These are phyloP conservation scores for Podospora pseudocomata DNA, from an alignment of 495 filamentous ascomycete genomes.

Conservation along the genomic window DNA sequence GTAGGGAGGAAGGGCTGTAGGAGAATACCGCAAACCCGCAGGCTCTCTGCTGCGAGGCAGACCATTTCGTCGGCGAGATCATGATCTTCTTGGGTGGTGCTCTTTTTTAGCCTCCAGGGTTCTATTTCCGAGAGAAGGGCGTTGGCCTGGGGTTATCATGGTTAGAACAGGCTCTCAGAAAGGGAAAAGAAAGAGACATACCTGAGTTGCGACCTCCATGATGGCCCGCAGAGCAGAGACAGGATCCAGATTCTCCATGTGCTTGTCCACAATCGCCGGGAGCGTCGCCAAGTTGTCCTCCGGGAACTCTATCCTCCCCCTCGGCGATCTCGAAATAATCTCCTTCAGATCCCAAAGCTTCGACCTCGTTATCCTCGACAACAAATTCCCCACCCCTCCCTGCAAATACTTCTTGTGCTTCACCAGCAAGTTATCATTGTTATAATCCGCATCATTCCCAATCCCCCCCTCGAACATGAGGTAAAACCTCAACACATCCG, in stretches of 20 bases:
- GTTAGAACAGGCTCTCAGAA: background rate
- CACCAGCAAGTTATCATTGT: conserved; percentile 67
- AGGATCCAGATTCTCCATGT: conserved; percentile 65
- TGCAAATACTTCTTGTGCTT: conserved; percentile 77
- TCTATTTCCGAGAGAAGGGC: conserved; percentile 51
- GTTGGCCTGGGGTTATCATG: conserved; percentile 55
- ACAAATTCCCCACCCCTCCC: conserved; percentile 72
- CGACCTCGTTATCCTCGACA: conserved; percentile 61
- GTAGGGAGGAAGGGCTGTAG: conserved; percentile 87
- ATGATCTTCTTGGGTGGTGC: conserved; percentile 7
- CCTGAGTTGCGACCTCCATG: conserved; percentile 58
- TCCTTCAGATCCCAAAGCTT: conserved; percentile 62
- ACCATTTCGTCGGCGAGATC: conserved; percentile 44
- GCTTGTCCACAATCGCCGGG: conserved; percentile 6
- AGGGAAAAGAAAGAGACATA: conserved; percentile 22
- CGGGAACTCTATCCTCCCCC: background rate
- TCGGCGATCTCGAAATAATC: conserved; percentile 38
- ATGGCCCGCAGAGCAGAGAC: conserved; percentile 61
- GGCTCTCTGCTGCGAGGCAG: conserved; percentile 69
- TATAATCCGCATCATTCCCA: conserved; percentile 73
- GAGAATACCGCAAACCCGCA: conserved; percentile 77
- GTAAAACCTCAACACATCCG: conserved; percentile 86
- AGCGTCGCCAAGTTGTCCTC: background rate
- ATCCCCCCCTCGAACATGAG: conserved; percentile 74
- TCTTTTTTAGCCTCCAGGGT: conserved; percentile 36